Conservation (phyloP, 352 stramenopile species). For the Lagenidium giganteum region DNA sequence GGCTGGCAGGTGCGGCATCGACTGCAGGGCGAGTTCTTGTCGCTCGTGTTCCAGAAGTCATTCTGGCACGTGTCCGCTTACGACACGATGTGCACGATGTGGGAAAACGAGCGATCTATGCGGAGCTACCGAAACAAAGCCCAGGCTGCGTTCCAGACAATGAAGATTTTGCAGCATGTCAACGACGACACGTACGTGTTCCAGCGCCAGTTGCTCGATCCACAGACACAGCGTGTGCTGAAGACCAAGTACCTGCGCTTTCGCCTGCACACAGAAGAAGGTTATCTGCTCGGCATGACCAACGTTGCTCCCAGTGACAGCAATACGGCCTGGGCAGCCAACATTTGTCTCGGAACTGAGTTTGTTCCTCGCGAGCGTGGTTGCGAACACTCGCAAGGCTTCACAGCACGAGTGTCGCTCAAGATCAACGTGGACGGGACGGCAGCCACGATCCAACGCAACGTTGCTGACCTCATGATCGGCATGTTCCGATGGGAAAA, state of each 20-base stretch:
- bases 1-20: constrained; percentile 23
- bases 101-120: constrained; percentile 16
- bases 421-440: constrained; percentile 6
- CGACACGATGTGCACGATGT: constrained; percentile 18
- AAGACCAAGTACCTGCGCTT: constrained; percentile 20
- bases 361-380: constrained; percentile 11
- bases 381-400: too few relatives aligned
- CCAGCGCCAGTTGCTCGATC: constrained; percentile 11
- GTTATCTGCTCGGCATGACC: constrained; percentile 13
- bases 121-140: constrained; percentile 12
- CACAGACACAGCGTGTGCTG: constrained; percentile 8
- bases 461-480: constrained; percentile 17
- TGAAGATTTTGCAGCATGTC: constrained; percentile 13
- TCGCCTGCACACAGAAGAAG: constrained; percentile 6
- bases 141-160: constrained; percentile 1
- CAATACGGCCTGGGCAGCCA: constrained; percentile 2
- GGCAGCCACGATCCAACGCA: constrained; percentile 5
- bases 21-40: constrained; percentile 3
- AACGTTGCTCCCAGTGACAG: constrained; percentile 4
- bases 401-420: constrained; percentile 15
- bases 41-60: constrained; percentile 16
- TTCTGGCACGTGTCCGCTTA: constrained; percentile 19
- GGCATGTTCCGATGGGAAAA: constrained; percentile 19
- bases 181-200: constrained; percentile 20
- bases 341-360: constrained; percentile 11